These are phyloP conservation scores for Schizochytrium sp. DNA, from an alignment of 108 stramenopile species.

Conservation along the genomic window DNA sequence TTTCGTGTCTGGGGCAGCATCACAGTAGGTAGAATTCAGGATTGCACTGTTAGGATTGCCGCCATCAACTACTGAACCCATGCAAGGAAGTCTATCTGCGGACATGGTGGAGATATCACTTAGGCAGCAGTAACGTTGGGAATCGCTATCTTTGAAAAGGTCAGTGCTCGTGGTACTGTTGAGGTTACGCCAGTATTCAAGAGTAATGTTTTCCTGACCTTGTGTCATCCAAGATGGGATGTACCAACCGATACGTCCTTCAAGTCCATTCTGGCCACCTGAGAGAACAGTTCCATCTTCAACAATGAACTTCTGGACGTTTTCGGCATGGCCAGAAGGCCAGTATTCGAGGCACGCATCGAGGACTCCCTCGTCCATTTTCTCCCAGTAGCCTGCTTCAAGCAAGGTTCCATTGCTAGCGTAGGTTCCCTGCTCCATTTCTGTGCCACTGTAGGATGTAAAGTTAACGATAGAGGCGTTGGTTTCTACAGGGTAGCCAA, in stretches of 20 bases:
- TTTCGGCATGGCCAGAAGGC: constrained; percentile 20
- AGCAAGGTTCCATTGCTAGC: neutral
- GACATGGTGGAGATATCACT: neutral
- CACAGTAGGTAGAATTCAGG: neutral
- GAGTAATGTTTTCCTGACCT: neutral
- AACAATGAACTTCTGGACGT: neutral
- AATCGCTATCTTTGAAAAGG: neutral
- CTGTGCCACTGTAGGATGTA: neutral
- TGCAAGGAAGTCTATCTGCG: constrained; percentile 23
- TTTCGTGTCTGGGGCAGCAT: neutral
- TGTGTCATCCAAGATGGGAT: neutral
- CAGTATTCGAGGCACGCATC: neutral
- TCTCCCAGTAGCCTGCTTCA: neutral
- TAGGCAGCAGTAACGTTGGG: constrained; percentile 2
- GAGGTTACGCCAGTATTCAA: constrained; percentile 38
- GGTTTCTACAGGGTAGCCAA: constrained; percentile 55
- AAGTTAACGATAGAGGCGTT: neutral
- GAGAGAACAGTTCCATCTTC: neutral
- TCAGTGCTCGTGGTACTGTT: neutral
- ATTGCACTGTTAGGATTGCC: neutral
- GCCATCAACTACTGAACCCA: neutral
- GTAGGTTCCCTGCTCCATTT: neutral
- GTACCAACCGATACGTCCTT: constrained; percentile 50
- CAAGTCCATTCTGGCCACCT: neutral
- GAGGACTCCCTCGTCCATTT: neutral